Evolutionary conservation across 2,329 filamentous ascomycete genomes (phyloP), one percentile per base, ranked within the genome.

Genomic region (Nemania sp.): DNA sequence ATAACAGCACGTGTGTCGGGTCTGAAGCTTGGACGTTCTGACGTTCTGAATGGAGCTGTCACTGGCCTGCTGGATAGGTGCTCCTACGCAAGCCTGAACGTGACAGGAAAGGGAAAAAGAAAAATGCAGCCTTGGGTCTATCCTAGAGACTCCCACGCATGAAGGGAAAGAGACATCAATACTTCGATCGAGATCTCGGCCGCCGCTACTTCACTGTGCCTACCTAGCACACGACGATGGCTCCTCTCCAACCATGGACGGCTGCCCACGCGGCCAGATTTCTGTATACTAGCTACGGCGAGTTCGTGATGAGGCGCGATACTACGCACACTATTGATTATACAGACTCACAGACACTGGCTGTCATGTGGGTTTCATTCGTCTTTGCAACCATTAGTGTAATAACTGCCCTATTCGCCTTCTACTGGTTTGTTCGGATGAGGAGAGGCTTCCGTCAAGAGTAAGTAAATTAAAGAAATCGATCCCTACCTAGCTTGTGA

Each of bases 381-480:
- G 73, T 77, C 3, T 75, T 82, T 26, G 80, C 83, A 3, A 79
- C 82, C 0, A 67, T 89, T 70, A 92, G 90, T 73, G 80, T 92
- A 35, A 61, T 85, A 2, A 83, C 87, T 11, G 86, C 86, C 0
- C 73, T 88, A 6, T 75, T 87, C 32, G 85, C 89, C 1, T 85
- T 91, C 47, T 92, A 90, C 79, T 93, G 90, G 89, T 93, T 94
- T 75, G 82, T 88, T 65, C 85, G 88, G 69, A 94, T 94, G 90
- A 86, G 88, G 72, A 86, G 91, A 74, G 89, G 86, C 70, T 94
- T 94, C 77, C 87, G 92, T 53, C 91, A 94, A 77, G 88, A 90
- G 89, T 90, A 81, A 80, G 87, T 68, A 32, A 70, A 43, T 18
- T 15, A n/a, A 43, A 58, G 27, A 24, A 32, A 35, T 61, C 32